Percentiles rank a stretch among this genome's conserved stretches.
phyloP scores from a whole-genome alignment of 306 rosid species.

The Amphicarpaea edgeworthii region DNA sequence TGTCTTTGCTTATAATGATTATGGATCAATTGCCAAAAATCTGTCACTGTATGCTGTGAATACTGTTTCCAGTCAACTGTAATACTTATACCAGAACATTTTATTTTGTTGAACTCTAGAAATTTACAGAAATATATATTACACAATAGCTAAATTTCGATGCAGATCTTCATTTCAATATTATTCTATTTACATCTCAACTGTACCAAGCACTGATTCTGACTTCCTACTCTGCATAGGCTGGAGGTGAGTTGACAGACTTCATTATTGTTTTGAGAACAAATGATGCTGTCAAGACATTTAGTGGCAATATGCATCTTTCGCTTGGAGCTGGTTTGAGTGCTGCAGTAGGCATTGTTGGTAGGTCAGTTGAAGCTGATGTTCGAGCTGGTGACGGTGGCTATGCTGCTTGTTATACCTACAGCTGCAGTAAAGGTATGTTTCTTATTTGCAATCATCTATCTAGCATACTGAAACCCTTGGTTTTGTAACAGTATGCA shows the following conservation, averaged over 20 bases:
- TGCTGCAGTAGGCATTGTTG: slow-evolving; percentile 89
- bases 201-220: slow-evolving; percentile 29
- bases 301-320: slow-evolving; percentile 77
- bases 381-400: slow-evolving; percentile 99
- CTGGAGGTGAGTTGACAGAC: slow-evolving; percentile 97
- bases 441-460: slow-evolving; percentile 25
- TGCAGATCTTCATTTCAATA: neutral
- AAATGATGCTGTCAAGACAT: slow-evolving; percentile 80
- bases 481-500: slow-evolving; percentile 6
- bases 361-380: slow-evolving; percentile 94
- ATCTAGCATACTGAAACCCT: slow-evolving; percentile 9
- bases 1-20: slow-evolving; percentile 20
- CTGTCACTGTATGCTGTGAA: slow-evolving; percentile 7
- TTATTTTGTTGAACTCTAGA: slow-evolving; percentile 21
- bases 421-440: slow-evolving; percentile 96
- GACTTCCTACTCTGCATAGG: slow-evolving; percentile 53
- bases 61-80: slow-evolving; percentile 35
- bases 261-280: slow-evolving; percentile 88
- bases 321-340: slow-evolving; percentile 95
- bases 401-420: slow-evolving; percentile 86
- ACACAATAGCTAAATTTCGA: slow-evolving; percentile 22
- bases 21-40: slow-evolving; percentile 6
- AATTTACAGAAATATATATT: slow-evolving; percentile 9
- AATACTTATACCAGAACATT: slow-evolving; percentile 11
- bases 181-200: slow-evolving; percentile 3